These are phyloP conservation scores for Aspergillus latus DNA, from an alignment of 2,329 filamentous ascomycete species.

Conservation along the genomic window DNA sequence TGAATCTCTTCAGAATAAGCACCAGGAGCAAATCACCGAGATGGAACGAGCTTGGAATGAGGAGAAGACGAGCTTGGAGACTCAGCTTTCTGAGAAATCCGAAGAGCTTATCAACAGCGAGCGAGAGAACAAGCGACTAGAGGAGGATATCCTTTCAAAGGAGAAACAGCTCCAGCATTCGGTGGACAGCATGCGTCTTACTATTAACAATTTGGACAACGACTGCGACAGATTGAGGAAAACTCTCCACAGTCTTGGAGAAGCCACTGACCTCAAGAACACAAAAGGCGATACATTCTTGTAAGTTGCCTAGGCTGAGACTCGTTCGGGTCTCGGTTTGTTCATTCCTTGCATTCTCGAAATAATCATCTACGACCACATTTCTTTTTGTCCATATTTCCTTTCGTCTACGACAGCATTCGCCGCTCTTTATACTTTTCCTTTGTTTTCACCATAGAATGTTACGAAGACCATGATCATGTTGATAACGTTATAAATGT, in stretches of 20 bases:
- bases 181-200: constrained; percentile 45
- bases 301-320: constrained; percentile 43
- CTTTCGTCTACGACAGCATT: constrained; percentile 15
- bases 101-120: constrained; percentile 45
- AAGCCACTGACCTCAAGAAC: constrained; percentile 53
- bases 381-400: constrained; percentile 18
- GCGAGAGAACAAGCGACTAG: constrained; percentile 44
- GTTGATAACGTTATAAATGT: constrained; percentile 40
- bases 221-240: constrained; percentile 53
- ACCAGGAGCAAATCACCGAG: constrained; percentile 27
- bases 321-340: constrained; percentile 18
- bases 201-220: constrained; percentile 52
- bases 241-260: constrained; percentile 51
- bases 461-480: constrained; percentile 27
- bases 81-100: constrained; percentile 43
- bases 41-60: constrained; percentile 36
- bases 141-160: constrained; percentile 48
- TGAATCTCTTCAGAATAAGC: constrained; percentile 25
- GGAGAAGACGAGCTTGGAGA: constrained; percentile 33
- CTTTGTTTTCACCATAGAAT: constrained; percentile 24
- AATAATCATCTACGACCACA: constrained; percentile 14
- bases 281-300: constrained; percentile 52
- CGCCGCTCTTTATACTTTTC: constrained; percentile 18
- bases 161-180: constrained; percentile 48
- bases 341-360: constrained; percentile 18